phyloP scores from a whole-genome alignment of 768 basidiomycete genomes.

The Serendipita indica region DNA sequence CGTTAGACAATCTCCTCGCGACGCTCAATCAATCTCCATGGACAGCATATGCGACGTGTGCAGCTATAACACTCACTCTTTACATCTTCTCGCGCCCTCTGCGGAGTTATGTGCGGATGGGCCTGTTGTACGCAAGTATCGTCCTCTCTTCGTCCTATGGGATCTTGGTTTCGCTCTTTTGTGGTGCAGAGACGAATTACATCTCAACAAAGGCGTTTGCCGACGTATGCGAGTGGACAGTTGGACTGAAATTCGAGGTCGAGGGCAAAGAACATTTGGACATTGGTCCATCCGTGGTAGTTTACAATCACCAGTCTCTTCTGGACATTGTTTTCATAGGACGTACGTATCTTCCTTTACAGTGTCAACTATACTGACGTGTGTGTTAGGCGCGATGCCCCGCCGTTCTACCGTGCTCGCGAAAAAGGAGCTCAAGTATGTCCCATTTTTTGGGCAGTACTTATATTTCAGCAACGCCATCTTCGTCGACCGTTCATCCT shows the following conservation, averaged over 20 bases:
- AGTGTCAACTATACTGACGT: neutral
- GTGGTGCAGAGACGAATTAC: neutral
- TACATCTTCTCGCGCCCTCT: neutral
- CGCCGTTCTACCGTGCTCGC: neutral
- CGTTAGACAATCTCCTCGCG: no score
- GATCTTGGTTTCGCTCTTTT: neutral
- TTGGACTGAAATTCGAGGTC: neutral
- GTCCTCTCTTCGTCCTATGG: neutral
- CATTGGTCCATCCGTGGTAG: neutral
- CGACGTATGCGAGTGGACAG: neutral
- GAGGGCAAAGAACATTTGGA: neutral
- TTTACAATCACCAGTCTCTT: neutral
- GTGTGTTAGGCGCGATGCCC: neutral
- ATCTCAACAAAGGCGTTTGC: neutral
- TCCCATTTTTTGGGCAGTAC: neutral
- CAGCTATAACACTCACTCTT: neutral
- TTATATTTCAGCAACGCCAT: neutral
- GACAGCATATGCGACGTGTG: neutral
- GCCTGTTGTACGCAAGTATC: neutral
- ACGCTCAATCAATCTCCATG: no score
- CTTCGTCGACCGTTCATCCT: neutral
- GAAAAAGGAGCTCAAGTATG: neutral
- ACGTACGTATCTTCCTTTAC: neutral
- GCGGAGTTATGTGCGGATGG: neutral
- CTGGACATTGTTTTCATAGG: neutral